Evolutionary conservation across 2,329 filamentous ascomycete species (phyloP).

Genomic region (Scleromitrula shiraiana): DNA sequence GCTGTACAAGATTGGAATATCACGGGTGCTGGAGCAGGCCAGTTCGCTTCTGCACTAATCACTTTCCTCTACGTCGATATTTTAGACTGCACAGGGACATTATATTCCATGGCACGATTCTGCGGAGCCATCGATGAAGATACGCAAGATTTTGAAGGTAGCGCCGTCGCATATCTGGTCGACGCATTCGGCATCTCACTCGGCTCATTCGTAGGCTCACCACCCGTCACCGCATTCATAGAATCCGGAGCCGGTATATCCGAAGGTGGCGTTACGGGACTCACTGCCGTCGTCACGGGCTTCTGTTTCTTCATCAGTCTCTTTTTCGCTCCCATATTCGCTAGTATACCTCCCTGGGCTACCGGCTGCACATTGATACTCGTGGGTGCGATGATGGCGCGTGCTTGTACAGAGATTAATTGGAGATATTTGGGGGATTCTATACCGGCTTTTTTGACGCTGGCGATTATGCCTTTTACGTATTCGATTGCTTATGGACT

Average conservation of each 20-base stretch:
- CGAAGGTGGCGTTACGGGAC: constrained; percentile 75
- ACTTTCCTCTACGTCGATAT: constrained; percentile 91
- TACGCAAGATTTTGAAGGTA: constrained; percentile 83
- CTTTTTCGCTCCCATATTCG: constrained; percentile 87
- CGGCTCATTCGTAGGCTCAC: constrained; percentile 66
- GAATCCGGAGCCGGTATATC: constrained; percentile 87
- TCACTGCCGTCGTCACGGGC: constrained; percentile 74
- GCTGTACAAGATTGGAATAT: constrained; percentile 69
- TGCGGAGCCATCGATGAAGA: constrained; percentile 71
- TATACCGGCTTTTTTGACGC: constrained; percentile 75
- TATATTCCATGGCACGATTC: constrained; percentile 86
- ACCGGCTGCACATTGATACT: constrained; percentile 83
- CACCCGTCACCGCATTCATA: constrained; percentile 80
- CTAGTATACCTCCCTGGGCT: constrained; percentile 82
- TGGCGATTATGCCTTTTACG: constrained; percentile 81
- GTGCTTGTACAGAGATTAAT: constrained; percentile 74
- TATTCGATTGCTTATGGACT: constrained; percentile 84
- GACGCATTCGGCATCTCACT: constrained; percentile 76
- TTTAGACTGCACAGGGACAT: constrained; percentile 74
- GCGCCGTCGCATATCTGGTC: constrained; percentile 73
- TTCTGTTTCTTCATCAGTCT: constrained; percentile 80
- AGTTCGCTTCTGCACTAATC: constrained; percentile 77
- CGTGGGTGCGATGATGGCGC: constrained; percentile 81
- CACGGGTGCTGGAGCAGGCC: constrained; percentile 56
- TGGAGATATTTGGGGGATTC: constrained; percentile 81